These are phyloP conservation scores for Ceratobasidium sp. DNA, from an alignment of 1,284 basidiomycete genomes.

Conservation along the genomic window DNA sequence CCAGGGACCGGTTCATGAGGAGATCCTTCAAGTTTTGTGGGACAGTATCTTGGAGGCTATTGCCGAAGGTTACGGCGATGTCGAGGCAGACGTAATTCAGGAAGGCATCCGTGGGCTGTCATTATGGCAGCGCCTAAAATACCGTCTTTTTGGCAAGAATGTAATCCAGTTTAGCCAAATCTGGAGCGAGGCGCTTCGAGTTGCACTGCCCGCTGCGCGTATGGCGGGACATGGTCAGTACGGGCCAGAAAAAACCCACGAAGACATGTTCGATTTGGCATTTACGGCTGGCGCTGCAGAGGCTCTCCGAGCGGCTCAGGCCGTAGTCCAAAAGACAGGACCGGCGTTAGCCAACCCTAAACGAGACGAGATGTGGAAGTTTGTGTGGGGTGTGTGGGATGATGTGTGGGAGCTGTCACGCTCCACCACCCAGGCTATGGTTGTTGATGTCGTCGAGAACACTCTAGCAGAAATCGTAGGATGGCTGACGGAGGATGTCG, in stretches of 20 bases:
- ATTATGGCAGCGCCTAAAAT: neutral
- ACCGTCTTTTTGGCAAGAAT: constrained; percentile 21
- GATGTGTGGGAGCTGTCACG: neutral
- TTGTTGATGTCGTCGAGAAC: neutral
- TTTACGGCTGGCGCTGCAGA: constrained; percentile 5
- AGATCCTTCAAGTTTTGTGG: constrained; percentile 18
- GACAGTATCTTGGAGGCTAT: constrained; percentile 18
- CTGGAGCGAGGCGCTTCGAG: constrained; percentile 14
- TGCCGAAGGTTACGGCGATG: constrained; percentile 12
- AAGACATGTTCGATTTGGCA: constrained; percentile 17
- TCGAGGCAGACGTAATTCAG: neutral
- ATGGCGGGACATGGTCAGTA: constrained; percentile 15
- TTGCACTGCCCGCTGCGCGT: constrained; percentile 12
- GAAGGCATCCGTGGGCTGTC: neutral
- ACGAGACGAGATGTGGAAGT: constrained; percentile 22
- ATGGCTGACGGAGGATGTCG: constrained; percentile 12
- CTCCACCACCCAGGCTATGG: neutral
- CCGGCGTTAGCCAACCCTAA: neutral
- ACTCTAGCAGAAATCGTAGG: neutral
- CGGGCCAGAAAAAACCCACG: neutral
- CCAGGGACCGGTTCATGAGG: constrained; percentile 6
- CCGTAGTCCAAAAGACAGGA: neutral
- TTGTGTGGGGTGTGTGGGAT: constrained; percentile 19
- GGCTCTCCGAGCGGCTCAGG: constrained; percentile 15
- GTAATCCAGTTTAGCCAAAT: constrained; percentile 27